Evolutionary conservation across 2,329 filamentous ascomycete genomes (phyloP).

Genomic region (Beauveria rudraprayagi): DNA sequence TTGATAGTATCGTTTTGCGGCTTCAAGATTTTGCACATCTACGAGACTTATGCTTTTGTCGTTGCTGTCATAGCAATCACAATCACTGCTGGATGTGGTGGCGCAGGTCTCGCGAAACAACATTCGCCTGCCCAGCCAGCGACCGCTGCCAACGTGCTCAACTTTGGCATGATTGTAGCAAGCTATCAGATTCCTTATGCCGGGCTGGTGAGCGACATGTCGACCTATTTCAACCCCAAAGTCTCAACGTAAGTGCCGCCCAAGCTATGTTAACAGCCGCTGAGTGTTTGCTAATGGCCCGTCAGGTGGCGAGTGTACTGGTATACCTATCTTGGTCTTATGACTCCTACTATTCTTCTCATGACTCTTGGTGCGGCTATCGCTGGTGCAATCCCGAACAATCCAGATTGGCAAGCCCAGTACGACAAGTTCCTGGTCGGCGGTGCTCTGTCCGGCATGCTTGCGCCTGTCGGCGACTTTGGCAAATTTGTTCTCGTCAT

Average conservation of each 20-base stretch:
- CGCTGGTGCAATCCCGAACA: constrained; percentile 47
- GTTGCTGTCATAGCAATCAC: constrained; percentile 46
- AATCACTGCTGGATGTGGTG: constrained; percentile 48
- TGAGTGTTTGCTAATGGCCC: background rate
- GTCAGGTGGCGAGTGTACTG: constrained; percentile 37
- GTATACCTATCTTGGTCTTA: constrained; percentile 50
- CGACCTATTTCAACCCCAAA: constrained; percentile 51
- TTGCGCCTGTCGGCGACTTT: constrained; percentile 49
- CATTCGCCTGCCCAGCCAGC: constrained; percentile 30
- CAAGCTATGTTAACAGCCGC: background rate
- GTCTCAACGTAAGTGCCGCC: constrained; percentile 36
- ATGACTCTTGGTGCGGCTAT: constrained; percentile 60
- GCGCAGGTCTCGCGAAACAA: constrained; percentile 41
- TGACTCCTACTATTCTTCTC: constrained; percentile 46
- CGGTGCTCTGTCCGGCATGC: constrained; percentile 52
- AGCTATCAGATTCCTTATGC: constrained; percentile 58
- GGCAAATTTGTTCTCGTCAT: constrained; percentile 55
- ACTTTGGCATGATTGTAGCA: constrained; percentile 53
- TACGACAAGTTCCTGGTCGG: constrained; percentile 47
- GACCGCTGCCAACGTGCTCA: constrained; percentile 39
- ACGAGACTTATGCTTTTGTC: constrained; percentile 50
- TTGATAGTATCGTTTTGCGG: constrained; percentile 56
- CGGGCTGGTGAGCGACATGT: constrained; percentile 50
- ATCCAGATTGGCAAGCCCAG: constrained; percentile 44
- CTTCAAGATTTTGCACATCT: constrained; percentile 48